Evolutionary conservation across 177 flowering plant species (phyloP).

Genomic region (Vitis hybrid): DNA sequence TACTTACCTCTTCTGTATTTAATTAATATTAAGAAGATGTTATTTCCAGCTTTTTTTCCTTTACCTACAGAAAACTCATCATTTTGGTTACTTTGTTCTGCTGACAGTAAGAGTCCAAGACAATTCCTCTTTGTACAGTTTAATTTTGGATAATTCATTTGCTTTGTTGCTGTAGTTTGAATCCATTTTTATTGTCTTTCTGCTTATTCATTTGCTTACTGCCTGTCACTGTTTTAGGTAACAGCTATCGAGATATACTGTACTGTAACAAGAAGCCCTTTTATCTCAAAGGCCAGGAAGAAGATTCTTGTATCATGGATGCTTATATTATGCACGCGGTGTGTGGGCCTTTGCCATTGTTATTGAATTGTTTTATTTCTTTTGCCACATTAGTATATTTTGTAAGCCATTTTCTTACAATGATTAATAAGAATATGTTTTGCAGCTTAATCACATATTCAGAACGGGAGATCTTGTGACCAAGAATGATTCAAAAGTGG

Average conservation of each 20-base stretch:
- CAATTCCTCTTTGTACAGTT: too few species aligned
- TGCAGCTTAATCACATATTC: slow-evolving; percentile 59
- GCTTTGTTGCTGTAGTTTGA: too few species aligned
- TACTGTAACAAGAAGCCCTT: slow-evolving; percentile 87
- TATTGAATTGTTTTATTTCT: background rate
- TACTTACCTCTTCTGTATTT: too few species aligned
- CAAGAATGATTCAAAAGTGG: slow-evolving; percentile 67
- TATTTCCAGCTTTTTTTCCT: too few species aligned
- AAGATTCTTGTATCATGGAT: slow-evolving; percentile 81
- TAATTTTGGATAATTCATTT: too few species aligned
- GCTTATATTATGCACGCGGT: slow-evolving; percentile 88
- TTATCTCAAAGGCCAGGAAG: slow-evolving; percentile 70
- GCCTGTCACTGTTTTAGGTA: slow-evolving; percentile 40
- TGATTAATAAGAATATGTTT: background rate
- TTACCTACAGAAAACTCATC: too few species aligned
- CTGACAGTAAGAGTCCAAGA: too few species aligned
- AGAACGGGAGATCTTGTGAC: slow-evolving; percentile 66
- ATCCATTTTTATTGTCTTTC: too few species aligned
- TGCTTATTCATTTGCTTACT: background rate
- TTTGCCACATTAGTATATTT: slow-evolving; percentile 3
- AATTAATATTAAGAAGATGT: too few species aligned
- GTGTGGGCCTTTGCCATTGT: slow-evolving; percentile 23
- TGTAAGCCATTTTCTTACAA: background rate
- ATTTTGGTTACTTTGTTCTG: too few species aligned
- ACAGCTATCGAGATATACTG: slow-evolving; percentile 81